These are phyloP conservation scores for Mycena sanguinolenta DNA, from an alignment of 768 basidiomycete genomes.

Conservation along the genomic window DNA sequence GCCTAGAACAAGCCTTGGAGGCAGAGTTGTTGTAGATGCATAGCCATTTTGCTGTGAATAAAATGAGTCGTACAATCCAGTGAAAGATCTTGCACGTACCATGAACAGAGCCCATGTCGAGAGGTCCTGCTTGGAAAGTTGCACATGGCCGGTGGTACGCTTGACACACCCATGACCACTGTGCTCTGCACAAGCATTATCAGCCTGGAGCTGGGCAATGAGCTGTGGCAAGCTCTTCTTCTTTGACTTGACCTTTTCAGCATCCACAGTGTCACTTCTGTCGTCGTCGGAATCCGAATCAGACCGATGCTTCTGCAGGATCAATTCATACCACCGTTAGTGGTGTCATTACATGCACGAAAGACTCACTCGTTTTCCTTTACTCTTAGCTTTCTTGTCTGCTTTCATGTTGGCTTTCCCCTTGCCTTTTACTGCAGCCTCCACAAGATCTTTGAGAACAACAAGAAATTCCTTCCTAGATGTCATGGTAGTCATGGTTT, in stretches of 20 bases:
- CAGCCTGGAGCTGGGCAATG: neutral
- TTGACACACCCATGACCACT: slow-evolving; percentile 5
- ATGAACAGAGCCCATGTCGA: slow-evolving; percentile 5
- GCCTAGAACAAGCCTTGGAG: neutral
- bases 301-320: neutral
- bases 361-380: neutral
- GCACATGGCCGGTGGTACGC: slow-evolving; percentile 2
- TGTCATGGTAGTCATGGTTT: neutral
- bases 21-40: neutral
- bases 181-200: slow-evolving; percentile 9
- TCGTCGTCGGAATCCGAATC: neutral
- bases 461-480: slow-evolving; percentile 12
- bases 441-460: neutral
- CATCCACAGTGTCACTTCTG: neutral
- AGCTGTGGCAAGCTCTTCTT: neutral
- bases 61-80: neutral
- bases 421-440: neutral
- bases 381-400: neutral
- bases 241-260: neutral
- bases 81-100: neutral
- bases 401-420: neutral
- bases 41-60: slow-evolving; percentile 7
- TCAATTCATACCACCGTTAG: neutral
- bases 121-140: slow-evolving; percentile 7
- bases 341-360: neutral